phyloP scores from a whole-genome alignment of 495 filamentous ascomycete species.

The Massariosphaeria phaeospora region DNA sequence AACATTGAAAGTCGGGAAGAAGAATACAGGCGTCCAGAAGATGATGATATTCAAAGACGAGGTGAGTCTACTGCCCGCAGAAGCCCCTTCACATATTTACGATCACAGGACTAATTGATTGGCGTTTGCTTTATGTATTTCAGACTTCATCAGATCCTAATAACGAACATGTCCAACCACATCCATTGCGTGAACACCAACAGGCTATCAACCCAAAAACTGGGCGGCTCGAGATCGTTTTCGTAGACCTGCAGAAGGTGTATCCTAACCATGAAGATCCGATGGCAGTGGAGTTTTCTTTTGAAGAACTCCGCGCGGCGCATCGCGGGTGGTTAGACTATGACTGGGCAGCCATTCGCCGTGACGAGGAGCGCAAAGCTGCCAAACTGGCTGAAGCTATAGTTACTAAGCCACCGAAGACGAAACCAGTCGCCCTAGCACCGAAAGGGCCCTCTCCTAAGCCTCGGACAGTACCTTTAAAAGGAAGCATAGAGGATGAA shows the following conservation, averaged over 20 bases:
- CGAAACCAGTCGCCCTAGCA: not conserved
- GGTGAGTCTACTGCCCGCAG: slow-evolving; percentile 58
- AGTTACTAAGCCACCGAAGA: not conserved
- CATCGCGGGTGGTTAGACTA: slow-evolving; percentile 70
- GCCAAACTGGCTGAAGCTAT: not conserved
- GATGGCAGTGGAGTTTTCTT: slow-evolving; percentile 65
- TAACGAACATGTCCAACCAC: slow-evolving; percentile 42
- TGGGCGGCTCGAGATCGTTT: slow-evolving; percentile 75
- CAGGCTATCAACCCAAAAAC: slow-evolving; percentile 71
- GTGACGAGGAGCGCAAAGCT: slow-evolving; percentile 5
- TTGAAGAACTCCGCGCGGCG: slow-evolving; percentile 84
- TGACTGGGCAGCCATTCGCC: slow-evolving; percentile 50
- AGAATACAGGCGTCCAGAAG: slow-evolving; percentile 68
- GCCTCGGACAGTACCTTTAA: slow-evolving; percentile 17
- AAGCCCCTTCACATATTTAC: slow-evolving; percentile 68
- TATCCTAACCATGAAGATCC: slow-evolving; percentile 71
- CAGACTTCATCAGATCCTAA: slow-evolving; percentile 45
- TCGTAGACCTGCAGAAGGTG: slow-evolving; percentile 75
- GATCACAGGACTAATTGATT: slow-evolving; percentile 92
- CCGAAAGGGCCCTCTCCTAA: slow-evolving; percentile 10
- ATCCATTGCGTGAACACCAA: slow-evolving; percentile 54
- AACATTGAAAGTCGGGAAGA: slow-evolving; percentile 80
- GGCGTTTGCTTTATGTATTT: slow-evolving; percentile 58
- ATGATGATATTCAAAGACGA: slow-evolving; percentile 91
- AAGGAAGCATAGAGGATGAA: slow-evolving; percentile 22